Percentiles rank a stretch among this genome's conserved stretches.
Conservation (phyloP, 306 rosid species). For the Vicia faba region DNA sequence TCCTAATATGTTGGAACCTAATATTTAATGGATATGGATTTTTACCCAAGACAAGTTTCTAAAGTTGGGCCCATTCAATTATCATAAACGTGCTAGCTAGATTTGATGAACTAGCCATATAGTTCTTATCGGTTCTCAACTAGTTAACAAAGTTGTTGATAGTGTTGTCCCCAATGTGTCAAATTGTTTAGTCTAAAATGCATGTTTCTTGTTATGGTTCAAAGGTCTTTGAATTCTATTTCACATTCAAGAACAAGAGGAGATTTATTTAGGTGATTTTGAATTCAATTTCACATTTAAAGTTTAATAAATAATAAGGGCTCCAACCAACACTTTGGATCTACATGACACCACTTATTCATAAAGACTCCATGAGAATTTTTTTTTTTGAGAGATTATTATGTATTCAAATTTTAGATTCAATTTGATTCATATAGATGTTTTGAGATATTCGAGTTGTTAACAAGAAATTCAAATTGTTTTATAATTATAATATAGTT, state of each 20-base stretch:
- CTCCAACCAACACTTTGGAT: too few relatives aligned
- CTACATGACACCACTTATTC: too few relatives aligned
- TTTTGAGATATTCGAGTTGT: too few relatives aligned
- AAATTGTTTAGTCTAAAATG: slow-evolving; percentile 22
- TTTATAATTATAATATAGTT: too few relatives aligned
- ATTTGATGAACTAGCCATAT: slow-evolving; percentile 30
- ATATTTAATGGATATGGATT: slow-evolving; percentile 38
- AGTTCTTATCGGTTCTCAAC: slow-evolving; percentile 37
- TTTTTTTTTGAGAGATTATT: too few relatives aligned
- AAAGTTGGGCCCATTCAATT: slow-evolving; percentile 36
- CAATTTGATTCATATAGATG: not conserved
- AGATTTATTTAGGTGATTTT: too few relatives aligned
- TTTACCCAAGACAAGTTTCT: slow-evolving; percentile 31
- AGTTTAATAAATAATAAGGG: too few relatives aligned
- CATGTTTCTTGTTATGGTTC: slow-evolving; percentile 18
- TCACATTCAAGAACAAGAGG: slow-evolving; percentile 9
- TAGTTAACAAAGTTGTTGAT: slow-evolving; percentile 24
- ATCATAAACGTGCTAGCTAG: slow-evolving; percentile 30
- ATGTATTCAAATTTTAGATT: not conserved
- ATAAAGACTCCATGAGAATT: too few relatives aligned
- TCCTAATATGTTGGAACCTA: slow-evolving; percentile 45
- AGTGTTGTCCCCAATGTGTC: slow-evolving; percentile 21
- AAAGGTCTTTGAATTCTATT: slow-evolving; percentile 21
- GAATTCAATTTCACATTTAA: too few relatives aligned
- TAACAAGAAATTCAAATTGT: too few relatives aligned